Base-by-base conservation (phyloP, 1,284 basidiomycete species). In the Athelia sp. region DNA sequence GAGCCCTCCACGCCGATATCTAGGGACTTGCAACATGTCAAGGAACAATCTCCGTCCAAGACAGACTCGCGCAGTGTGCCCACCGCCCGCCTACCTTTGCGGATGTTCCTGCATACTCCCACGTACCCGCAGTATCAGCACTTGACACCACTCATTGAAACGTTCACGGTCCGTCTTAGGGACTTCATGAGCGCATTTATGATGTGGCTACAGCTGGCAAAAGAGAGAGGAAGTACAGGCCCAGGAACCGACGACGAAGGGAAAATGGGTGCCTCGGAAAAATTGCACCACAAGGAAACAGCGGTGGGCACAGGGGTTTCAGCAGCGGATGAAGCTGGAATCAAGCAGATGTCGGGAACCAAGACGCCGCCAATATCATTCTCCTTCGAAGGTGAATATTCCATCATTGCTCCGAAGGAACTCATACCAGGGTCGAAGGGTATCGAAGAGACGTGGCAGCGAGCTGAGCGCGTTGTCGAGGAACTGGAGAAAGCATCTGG, bases 371-470 rank as follows among this genome's bases (percentile, higher is more conserved):
- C 19, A 6, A n/a, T 40, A 40, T 29, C 26, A 29, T 40, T 40
- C 36, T n/a, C n/a, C 36, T 40, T 40, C 36, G 36, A 40, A n/a
- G 36, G 36, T 8, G 36, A 40, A 40, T 40, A 40, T n/a, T 40
- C 36, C 19, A 40, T 40, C 15, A 40, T 40, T n/a, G 15, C 36
- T n/a, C n/a, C 19, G 15, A n/a, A 21, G n/a, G 36, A 40, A n/a
- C 15, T 21, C n/a, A 21, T 40, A n/a, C 19, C 36, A 9, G 36
- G 36, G 9, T 9, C 15, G 19, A 17, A 17, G 36, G 36, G 36
- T 6, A 40, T 40, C 19, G 36, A 40, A 21, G 36, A 40, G 36
- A 40, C 19, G 15, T 40, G 36, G 36, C 15, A 40, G 36, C 15
- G 36, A 40, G 19, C 19, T n/a, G 36, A n/a, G 15, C 15, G 36